Conservation (phyloP, 73 alveolate species). For the Stentor coeruleus region DNA sequence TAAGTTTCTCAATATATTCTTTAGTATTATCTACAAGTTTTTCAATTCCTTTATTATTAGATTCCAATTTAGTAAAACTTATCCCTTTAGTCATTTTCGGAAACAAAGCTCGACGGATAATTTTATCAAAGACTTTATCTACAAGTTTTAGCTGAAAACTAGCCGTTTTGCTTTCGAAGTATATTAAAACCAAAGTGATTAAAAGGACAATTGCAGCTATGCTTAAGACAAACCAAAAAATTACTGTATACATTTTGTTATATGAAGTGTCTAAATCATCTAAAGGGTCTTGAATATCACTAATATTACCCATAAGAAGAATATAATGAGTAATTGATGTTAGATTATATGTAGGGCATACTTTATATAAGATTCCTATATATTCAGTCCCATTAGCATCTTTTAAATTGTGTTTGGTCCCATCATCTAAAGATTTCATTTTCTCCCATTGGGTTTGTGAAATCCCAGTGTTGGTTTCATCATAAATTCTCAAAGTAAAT, state of each 20-base stretch:
- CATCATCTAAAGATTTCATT: neutral
- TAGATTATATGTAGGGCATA: neutral
- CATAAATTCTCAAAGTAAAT: slow-evolving; percentile 2
- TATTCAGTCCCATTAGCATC: slow-evolving; percentile 18
- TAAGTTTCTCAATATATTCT: neutral
- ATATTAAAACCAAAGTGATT: neutral
- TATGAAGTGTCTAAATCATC: neutral
- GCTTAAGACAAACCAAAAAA: slow-evolving; percentile 10
- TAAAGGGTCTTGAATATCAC: neutral
- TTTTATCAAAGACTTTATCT: neutral
- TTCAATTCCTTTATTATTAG: neutral
- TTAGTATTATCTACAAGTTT: neutral
- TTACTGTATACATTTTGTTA: neutral
- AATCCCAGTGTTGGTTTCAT: slow-evolving; percentile 7
- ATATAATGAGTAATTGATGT: neutral
- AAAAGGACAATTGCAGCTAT: neutral
- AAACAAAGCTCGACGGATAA: neutral
- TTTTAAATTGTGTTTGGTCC: neutral
- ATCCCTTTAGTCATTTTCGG: slow-evolving; percentile 6
- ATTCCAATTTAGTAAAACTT: neutral
- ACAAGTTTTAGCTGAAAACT: neutral
- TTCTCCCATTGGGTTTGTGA: neutral
- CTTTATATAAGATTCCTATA: neutral
- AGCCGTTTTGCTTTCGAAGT: neutral
- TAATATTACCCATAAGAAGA: neutral